Base-by-base conservation (phyloP, 2,329 filamentous ascomycete genomes). In the Xylariaceae sp. region DNA sequence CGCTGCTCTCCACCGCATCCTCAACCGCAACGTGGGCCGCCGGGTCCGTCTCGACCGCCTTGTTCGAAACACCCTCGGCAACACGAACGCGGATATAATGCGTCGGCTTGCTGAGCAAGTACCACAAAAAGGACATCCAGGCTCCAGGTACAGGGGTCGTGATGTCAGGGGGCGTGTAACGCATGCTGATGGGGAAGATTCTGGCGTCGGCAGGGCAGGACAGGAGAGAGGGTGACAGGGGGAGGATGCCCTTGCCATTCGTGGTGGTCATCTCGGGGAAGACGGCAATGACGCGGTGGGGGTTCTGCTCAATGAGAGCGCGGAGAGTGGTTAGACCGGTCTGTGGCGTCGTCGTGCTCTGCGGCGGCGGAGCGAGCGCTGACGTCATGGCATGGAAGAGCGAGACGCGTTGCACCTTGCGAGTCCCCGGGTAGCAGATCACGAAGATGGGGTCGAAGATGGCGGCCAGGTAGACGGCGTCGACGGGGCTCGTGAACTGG, bases 381-480 rank as follows among this genome's bases (percentile, higher is more conserved):
- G 87, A 85, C 17, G 87, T 69, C 53, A 96, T 85, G 53, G 92
- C 92, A 67, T 85, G 78, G 49, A 92, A 79, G 4, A 97, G 84
- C 2, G 88, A 88, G 51, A 97, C 84, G 51, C 82, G 88, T 67
- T 88, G 85, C 30, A 99, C 88, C 60, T 86, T 83, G 51, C 85
- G 82, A 2, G 86, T 88, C 61, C 80, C 78, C 0, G 92, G 91
- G 73, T 91, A 97, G 0, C 88, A 90, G 51, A 89, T 79, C 9
- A 92, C 95, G 76, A 99, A 97, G 72, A 99, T 82, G 2, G 94
- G 94, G 72, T 97, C 91, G 78, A 97, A 99, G 70, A 97, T 91
- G 64, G 92, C 92, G 61, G 94, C 91, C 23, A 99, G 86, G 74
- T 97, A 99, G 58, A 99, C 78, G 13, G 92, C 88, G 73, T 99